Evolutionary conservation across 177 flowering plant genomes (phyloP), one percentile per base, ranked within the genome.

Genomic region (Vitis hybrid): DNA sequence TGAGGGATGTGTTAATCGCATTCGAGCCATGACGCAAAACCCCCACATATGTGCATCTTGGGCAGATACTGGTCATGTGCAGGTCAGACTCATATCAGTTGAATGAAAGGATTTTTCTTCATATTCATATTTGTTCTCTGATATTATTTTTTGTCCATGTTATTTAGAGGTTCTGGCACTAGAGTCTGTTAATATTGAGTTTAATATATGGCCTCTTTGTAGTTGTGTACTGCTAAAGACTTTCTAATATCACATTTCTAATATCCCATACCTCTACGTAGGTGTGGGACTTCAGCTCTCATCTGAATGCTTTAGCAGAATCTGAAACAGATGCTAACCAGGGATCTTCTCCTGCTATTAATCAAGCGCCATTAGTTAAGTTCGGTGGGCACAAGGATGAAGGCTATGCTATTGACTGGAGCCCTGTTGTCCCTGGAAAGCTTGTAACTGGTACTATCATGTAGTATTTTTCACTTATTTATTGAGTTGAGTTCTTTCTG

Each of bases 341-440:
- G 46, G 92, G 80, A 58, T 80, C 71, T 68, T 64, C 92, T 49
- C 46, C 82, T 6, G 72, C 80, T 63, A 74, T 66, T 69, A 86
- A 86, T 75, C 89, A 87, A 75, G 80, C 90, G 53, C 99, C 99
- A 24, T 70, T 93, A 69, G 4, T 80, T 11, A 89, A 84, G 66
- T 94, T 86, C 77, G 79, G 75, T 58, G 90, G 92, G 58, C 98
- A 96, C 74, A 92, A 94, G 81, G 98, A 91, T 76, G 99, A 96
- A 85, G 99, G 99, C 49, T 93, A 83, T 88, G 99, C 98, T 2
- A 65, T 96, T 52, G 99, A 93, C 75, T 96, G 99, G 98, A 92
- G 87, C 84, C 95, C 97, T 80, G 77, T 85, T 62, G 80, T 78
- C 15, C 77, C 91, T 70, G 99, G 99, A 77, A 86, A 91, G 77